phyloP scores from a whole-genome alignment of 192 early-diverging fungal genomes.

The Coemansia sp. region DNA sequence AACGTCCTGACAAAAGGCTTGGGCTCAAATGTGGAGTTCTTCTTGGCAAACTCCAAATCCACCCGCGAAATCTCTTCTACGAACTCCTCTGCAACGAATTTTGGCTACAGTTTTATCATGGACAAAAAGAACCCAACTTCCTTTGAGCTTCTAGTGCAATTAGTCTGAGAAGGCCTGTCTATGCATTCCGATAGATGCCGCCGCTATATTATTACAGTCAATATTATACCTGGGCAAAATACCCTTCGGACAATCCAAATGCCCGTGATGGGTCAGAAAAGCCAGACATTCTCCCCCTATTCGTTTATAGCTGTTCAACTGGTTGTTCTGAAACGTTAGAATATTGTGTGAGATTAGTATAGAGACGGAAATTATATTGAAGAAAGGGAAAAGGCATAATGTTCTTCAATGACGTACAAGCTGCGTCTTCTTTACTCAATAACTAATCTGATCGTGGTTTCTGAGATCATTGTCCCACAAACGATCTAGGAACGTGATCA shows the following conservation, averaged over 20 bases:
- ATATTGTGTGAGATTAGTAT: too few relatives aligned
- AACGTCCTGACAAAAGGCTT: conserved; percentile 91
- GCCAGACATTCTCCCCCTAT: conserved; percentile 8
- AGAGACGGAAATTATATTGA: too few relatives aligned
- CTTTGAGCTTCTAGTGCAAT: not conserved
- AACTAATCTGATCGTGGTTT: too few relatives aligned
- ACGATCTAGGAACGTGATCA: too few relatives aligned
- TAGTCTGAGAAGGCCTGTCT: not conserved
- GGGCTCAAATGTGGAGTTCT: conserved; percentile 73
- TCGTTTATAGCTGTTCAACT: not conserved
- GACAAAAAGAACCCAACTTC: too few relatives aligned
- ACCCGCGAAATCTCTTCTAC: conserved; percentile 60
- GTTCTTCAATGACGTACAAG: too few relatives aligned
- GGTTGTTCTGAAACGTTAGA: not conserved
- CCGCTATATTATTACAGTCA: not conserved
- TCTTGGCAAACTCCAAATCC: conserved; percentile 53
- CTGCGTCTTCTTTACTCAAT: too few relatives aligned
- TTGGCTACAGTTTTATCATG: conserved; percentile 32
- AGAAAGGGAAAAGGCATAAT: too few relatives aligned
- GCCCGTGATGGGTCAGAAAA: conserved; percentile 47
- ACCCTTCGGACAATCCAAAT: conserved; percentile 49
- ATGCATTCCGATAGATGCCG: not conserved
- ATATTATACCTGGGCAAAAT: conserved; percentile 50
- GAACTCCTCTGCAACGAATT: conserved; percentile 59
- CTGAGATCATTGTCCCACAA: too few relatives aligned